Evolutionary conservation across 306 rosid genomes (phyloP).

Genomic region (Dryas alaskensis): DNA sequence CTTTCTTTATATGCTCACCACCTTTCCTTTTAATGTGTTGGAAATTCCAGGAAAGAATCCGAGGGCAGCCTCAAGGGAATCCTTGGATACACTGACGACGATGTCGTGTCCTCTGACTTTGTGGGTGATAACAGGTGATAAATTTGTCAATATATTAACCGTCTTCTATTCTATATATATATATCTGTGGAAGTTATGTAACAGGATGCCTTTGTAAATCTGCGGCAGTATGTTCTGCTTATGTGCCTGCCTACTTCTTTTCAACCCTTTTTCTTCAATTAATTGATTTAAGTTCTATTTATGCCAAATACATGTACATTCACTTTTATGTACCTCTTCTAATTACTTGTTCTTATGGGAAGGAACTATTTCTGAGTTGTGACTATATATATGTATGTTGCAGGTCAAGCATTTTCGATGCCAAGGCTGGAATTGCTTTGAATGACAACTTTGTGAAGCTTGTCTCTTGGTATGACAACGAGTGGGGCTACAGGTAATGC

Average conservation of each 20-base stretch:
- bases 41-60: slow-evolving; percentile 58
- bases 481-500: slow-evolving; percentile 57
- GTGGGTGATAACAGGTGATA: slow-evolving; percentile 82
- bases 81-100: slow-evolving; percentile 77
- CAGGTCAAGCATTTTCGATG: slow-evolving; percentile 96
- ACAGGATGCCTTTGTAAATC: too few relatives aligned
- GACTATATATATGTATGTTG: slow-evolving; percentile 21
- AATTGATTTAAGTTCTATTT: too few relatives aligned
- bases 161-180: too few relatives aligned
- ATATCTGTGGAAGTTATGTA: too few relatives aligned
- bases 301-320: too few relatives aligned
- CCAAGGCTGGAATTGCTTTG: slow-evolving; percentile 74
- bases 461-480: slow-evolving; percentile 71
- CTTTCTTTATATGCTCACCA: too few relatives aligned
- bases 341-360: too few relatives aligned
- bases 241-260: too few relatives aligned
- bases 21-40: not conserved
- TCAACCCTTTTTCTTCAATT: not conserved
- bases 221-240: too few relatives aligned
- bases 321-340: too few relatives aligned
- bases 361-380: not conserved
- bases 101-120: slow-evolving; percentile 75
- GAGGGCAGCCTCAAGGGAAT: slow-evolving; percentile 81
- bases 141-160: not conserved
- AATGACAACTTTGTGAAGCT: slow-evolving; percentile 64